phyloP scores from a whole-genome alignment of 2,329 filamentous ascomycete species.

The Mollisia scopiformis region DNA sequence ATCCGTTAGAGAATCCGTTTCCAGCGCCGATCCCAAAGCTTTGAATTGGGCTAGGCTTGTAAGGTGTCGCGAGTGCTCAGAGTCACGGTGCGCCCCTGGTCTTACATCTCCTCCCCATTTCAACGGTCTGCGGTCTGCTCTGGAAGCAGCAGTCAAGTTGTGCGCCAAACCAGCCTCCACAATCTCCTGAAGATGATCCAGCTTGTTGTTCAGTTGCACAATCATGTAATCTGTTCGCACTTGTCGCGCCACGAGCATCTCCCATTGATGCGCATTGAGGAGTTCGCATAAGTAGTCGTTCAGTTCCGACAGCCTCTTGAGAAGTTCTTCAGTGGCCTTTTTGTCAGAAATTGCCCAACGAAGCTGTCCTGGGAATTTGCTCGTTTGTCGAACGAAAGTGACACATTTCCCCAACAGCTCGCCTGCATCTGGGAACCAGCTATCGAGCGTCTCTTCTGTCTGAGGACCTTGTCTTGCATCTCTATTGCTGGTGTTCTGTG shows the following conservation, averaged over 20 bases:
- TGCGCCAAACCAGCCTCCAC: background rate
- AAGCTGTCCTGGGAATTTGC: background rate
- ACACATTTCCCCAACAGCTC: background rate
- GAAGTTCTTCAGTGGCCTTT: background rate
- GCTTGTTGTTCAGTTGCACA: background rate
- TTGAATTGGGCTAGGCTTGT: background rate
- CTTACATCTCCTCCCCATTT: background rate
- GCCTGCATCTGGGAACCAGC: background rate
- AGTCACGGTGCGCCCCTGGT: background rate
- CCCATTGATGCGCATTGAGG: background rate
- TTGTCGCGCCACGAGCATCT: background rate
- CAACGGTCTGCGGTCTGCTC: background rate
- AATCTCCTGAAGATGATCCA: background rate
- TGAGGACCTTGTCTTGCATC: background rate
- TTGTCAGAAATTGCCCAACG: background rate
- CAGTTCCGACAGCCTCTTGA: background rate
- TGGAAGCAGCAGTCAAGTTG: background rate
- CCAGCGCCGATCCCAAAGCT: background rate
- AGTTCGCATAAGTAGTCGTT: background rate
- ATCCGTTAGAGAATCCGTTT: background rate
- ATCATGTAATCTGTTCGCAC: background rate
- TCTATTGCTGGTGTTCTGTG: background rate
- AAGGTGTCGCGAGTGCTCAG: background rate
- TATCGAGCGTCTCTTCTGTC: background rate
- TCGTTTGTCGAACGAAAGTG: background rate